Base-by-base conservation (phyloP, 2,329 filamentous ascomycete species). In the Diaporthe capsici region DNA sequence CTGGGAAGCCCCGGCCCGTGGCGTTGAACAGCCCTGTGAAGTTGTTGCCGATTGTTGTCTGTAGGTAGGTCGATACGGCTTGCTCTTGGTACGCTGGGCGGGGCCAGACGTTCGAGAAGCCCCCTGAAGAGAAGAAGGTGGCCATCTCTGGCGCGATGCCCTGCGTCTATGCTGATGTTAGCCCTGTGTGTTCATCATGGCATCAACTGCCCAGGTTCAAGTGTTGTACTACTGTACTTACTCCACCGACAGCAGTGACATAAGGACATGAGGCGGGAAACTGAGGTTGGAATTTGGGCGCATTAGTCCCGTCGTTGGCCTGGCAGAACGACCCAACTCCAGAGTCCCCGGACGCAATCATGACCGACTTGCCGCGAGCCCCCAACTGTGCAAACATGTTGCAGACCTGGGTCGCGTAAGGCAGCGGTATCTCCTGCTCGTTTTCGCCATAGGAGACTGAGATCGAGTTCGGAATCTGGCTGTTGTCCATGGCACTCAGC, bases 191-290 rank as follows among this genome's bases (percentile, higher is more conserved):
- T n/a, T 13, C 6, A 15, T 2, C 20, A 31, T 3, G 5, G 12
- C 3, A 37, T n/a, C 12, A 22, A 8, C 8, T 63, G 12, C 15
- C 17, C 25, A 6, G 9, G 6, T 5, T 7, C 10, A 47, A 8
- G 2, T 37, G 22, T 37, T n/a, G n/a, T n/a, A n/a, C n/a, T n/a
- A n/a, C n/a, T n/a, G 47, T 25, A 74, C 72, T 68, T 7, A 74
- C 72, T 3, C 90, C 92, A 9, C 93, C 93, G 1, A 94, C 89
- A 3, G 88, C 84, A 0, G 93, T 94, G 10, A 94, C 89, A 81
- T 90, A 94, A 0, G 92, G 93, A 79, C 93, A 95, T 0, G 89
- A 88, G 0, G 89, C 89, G 0, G 93, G 93, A 82, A 94, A 95
- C 7, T 87, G 88, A 1, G 92, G 88, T 42, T 91, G 84, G 80